Evolutionary conservation across 768 basidiomycete genomes (phyloP).

Genomic region (Mycena haematopus): DNA sequence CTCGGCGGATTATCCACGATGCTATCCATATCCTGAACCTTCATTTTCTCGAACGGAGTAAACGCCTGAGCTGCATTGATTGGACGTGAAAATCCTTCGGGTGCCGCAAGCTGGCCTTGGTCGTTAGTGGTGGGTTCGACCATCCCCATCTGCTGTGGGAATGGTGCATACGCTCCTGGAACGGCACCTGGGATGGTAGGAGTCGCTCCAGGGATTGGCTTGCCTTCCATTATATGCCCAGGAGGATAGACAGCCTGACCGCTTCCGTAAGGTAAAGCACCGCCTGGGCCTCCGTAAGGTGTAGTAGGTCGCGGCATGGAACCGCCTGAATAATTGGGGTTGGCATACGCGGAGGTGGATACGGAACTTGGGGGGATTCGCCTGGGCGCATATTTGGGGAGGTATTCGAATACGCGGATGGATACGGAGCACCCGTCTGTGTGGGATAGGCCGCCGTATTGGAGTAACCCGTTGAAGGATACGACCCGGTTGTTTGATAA

Average conservation of each 20-base stretch:
- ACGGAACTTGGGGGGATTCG: conserved; percentile 47
- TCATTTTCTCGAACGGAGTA: conserved; percentile 72
- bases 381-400: conserved; percentile 59
- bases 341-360: conserved; percentile 41
- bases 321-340: conserved; percentile 44
- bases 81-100: conserved; percentile 78
- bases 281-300: conserved; percentile 40
- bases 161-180: conserved; percentile 1
- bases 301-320: conserved; percentile 49
- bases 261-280: conserved; percentile 47
- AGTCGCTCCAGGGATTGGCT: conserved; percentile 50
- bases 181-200: conserved; percentile 44
- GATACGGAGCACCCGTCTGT: conserved; percentile 30
- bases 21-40: conserved; percentile 79
- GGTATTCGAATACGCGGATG: conserved; percentile 38
- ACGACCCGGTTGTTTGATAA: conserved; percentile 41
- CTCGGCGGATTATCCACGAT: conserved; percentile 69
- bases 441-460: conserved; percentile 27
- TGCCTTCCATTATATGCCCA: conserved; percentile 64
- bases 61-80: conserved; percentile 72
- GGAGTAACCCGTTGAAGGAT: conserved; percentile 30
- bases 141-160: conserved; percentile 36
- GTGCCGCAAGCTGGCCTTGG: conserved; percentile 58
- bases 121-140: conserved; percentile 39
- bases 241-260: conserved; percentile 54